Conservation (phyloP, 805 yeast genomes). For the Clavispora santaluciae region DNA sequence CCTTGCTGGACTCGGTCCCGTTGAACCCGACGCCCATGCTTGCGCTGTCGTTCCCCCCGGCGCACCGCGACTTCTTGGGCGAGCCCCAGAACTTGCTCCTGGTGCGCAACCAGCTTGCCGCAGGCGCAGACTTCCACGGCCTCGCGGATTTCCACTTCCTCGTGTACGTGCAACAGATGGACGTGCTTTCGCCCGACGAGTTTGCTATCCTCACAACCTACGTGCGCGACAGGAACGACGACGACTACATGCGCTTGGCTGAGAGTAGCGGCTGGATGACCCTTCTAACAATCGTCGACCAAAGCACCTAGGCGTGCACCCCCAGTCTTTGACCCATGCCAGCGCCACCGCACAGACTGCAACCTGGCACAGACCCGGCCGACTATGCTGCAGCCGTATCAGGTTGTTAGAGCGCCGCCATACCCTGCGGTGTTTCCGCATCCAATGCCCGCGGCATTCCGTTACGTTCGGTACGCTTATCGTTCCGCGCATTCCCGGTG, state of each 20-base stretch:
- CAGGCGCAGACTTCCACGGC: conserved; percentile 22
- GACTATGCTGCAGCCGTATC: no score
- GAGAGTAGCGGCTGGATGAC: conserved; percentile 83
- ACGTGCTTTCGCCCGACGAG: conserved; percentile 56
- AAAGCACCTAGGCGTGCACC: conserved; percentile 17
- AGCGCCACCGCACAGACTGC: no score
- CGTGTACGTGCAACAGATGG: conserved; percentile 50
- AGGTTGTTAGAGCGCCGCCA: no score
- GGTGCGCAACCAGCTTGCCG: conserved; percentile 47
- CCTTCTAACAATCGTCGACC: conserved; percentile 48
- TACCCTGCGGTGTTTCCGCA: no score
- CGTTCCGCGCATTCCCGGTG: no score
- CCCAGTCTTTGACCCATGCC: no score
- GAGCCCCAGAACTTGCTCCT: conserved; percentile 61
- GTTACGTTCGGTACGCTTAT: no score
- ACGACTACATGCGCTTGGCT: conserved; percentile 47
- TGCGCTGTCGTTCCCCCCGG: conserved; percentile 60
- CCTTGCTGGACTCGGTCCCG: conserved; percentile 92
- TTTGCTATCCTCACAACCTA: conserved; percentile 43
- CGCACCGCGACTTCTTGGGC: conserved; percentile 74
- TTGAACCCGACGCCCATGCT: conserved; percentile 52
- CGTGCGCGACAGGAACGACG: conserved; percentile 38
- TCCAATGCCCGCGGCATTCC: no score
- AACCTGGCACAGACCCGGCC: no score
- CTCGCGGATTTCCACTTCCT: conserved; percentile 77